Evolutionary conservation across 106 monocot genomes (phyloP).

Genomic region (Chionographis japonica): DNA sequence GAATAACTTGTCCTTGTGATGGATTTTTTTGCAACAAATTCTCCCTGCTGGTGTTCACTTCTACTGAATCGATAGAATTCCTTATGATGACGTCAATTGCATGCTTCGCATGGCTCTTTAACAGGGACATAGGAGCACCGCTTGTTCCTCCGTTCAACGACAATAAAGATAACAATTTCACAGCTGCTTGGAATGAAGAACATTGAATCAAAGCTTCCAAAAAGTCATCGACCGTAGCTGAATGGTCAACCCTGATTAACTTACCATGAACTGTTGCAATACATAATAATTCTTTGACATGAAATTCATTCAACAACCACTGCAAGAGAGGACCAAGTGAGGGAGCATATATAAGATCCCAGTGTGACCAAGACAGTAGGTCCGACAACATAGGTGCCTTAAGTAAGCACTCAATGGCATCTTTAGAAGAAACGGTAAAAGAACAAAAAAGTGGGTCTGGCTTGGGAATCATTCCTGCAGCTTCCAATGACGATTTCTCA

Average conservation of each 20-base stretch:
- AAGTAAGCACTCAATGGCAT: constrained; percentile 73
- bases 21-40: neutral
- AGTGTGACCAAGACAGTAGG: constrained; percentile 85
- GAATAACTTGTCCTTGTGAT: constrained; percentile 1
- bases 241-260: constrained; percentile 67
- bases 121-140: constrained; percentile 60
- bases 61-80: constrained; percentile 27
- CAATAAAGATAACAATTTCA: constrained; percentile 81
- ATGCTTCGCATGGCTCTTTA: constrained; percentile 66
- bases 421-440: constrained; percentile 32
- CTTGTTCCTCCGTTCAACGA: constrained; percentile 54
- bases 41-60: neutral
- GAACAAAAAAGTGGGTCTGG: constrained; percentile 2
- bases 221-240: constrained; percentile 71
- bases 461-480: constrained; percentile 1
- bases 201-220: constrained; percentile 72
- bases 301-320: constrained; percentile 54
- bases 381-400: constrained; percentile 89
- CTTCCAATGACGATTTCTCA: constrained; percentile 9
- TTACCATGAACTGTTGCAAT: constrained; percentile 77
- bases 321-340: constrained; percentile 71
- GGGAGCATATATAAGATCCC: constrained; percentile 75
- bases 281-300: constrained; percentile 52
- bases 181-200: constrained; percentile 63
- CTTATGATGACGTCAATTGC: constrained; percentile 54